Evolutionary conservation across 2,329 filamentous ascomycete genomes (phyloP), one percentile per base, ranked within the genome.

Genomic region (Diaporthe caulivora): DNA sequence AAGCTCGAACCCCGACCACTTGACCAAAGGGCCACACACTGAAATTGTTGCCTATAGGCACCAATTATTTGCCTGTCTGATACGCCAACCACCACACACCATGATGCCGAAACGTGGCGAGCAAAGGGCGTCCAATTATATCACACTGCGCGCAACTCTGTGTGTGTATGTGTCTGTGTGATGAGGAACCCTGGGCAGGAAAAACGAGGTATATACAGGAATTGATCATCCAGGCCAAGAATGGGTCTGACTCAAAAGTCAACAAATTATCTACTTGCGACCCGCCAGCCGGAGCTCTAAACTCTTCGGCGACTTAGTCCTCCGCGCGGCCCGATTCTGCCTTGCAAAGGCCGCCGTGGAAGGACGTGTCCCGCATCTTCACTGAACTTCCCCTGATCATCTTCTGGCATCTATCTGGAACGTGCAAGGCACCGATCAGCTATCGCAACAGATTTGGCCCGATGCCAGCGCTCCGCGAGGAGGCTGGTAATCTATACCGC

Each of bases 401-500:
- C 31, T 18, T 26, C n/a, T 26, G 15, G 7, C 21, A n/a, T n/a
- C 31, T 31, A 2, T 13, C 37, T 40, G 37, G 37, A 40, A 40
- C 26, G 21, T 40, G 31, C 62, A 31, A 40, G 62, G 8, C 15
- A n/a, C 18, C 62, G n/a, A 21, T 37, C 47, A 53, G 47, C 44
- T 37, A 24, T 40, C 31, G 31, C 47, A 51, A 21, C 57, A 37
- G 15, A 4, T 37, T 9, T 11, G 34, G 31, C 47, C 40, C 31
- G 15, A 31, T 15, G 8, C 18, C 34, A 21, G 29, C 31, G 11
- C 8, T 5, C 53, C 42, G 24, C 15, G 55, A 40, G 21, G 49
- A 55, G 26, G 71, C 29, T 4, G 71, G 71, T 40, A 75, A 31
- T 9, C 77, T 76, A 74, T 80, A 81, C 64, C 79, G 76, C 80